Percentiles rank a stretch among this genome's conserved stretches.
These are phyloP conservation scores for Cyclanthera cordifolia DNA, from an alignment of 306 rosid species.

Conservation along the genomic window DNA sequence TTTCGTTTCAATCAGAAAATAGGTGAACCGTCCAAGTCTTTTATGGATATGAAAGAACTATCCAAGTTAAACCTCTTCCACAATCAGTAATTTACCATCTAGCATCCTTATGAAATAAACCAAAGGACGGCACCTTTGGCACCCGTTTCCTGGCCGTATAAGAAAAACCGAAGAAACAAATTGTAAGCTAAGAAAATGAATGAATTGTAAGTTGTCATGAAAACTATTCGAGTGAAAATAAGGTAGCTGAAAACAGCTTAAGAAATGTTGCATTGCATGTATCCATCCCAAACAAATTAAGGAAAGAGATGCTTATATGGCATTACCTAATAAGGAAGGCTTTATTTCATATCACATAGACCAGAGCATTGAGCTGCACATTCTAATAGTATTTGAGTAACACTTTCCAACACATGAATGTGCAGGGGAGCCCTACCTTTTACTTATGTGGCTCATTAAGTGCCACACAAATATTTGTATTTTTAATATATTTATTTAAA, in stretches of 20 bases:
- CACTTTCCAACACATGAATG: too few species aligned
- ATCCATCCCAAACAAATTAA: conserved; percentile 1
- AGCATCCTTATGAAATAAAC: conserved; percentile 48
- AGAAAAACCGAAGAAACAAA: conserved; percentile 35
- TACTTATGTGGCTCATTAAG: too few species aligned
- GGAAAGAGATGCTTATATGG: not conserved
- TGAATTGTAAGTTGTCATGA: conserved; percentile 15
- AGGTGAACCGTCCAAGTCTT: conserved; percentile 15
- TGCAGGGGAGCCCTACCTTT: too few species aligned
- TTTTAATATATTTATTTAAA: too few species aligned
- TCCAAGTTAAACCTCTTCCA: conserved; percentile 19
- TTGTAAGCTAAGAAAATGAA: conserved; percentile 27
- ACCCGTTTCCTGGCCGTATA: conserved; percentile 35
- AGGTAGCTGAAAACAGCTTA: conserved; percentile 17
- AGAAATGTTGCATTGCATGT: not conserved
- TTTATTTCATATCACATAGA: not conserved
- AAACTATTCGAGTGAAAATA: conserved; percentile 14
- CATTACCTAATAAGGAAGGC: not conserved
- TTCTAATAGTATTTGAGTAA: too few species aligned
- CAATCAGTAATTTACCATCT: conserved; percentile 51
- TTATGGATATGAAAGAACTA: not conserved
- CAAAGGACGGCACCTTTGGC: conserved; percentile 47
- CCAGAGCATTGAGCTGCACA: not conserved
- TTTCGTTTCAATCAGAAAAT: conserved; percentile 20
- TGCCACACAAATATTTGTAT: too few species aligned